Base-by-base conservation (phyloP, 352 stramenopile genomes). In the Phytopythium litorale region DNA sequence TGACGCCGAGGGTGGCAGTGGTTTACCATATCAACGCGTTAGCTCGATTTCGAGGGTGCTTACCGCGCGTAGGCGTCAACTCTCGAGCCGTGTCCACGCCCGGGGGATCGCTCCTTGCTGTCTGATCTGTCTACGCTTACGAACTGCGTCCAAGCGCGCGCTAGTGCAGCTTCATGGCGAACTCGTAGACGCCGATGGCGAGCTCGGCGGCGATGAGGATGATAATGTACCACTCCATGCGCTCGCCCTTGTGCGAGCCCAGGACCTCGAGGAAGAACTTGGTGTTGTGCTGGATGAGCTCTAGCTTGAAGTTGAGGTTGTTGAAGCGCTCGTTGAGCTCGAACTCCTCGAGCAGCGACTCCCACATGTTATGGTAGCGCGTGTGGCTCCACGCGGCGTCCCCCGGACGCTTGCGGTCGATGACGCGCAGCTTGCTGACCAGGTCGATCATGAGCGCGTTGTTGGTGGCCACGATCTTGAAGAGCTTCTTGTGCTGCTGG, bases 211-310 rank as follows among this genome's bases (percentile, higher is more conserved):
- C 82, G 70, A 99, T 99, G 19, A 99, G 71, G 45, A 98, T 91
- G 80, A 99, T 98, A 78, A 99, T 98, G 64, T 98, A 98, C 96
- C 96, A 99, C 78, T 99, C 97, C 68, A 98, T 81, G 54, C 88
- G 84, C 62, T 92, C 81, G 62, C 87, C 87, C 75, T 99, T 99
- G 73, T 99, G 89, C 32, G 95, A 89, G 48, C 97, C 83, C n/a
- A 99, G 72, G 52, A 99, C 92, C 71, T 99, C 96, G 55, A 99
- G 75, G 81, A 99, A 99, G 76, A 99, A 99, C 85, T 98, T 98
- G 48, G 96, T 98, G 81, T 99, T 99, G 75, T 98, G 88, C 71
- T 99, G 94, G 66, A 99, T 98, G 40, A 98, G 74, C 71, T 98
- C 94, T 21, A 98, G 81, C 73, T 99, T 99, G 63, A 98, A 98